Evolutionary conservation across 2,329 filamentous ascomycete species (phyloP), one percentile per base, ranked within the genome.

Genomic region (Cladophialophora carrionii): DNA sequence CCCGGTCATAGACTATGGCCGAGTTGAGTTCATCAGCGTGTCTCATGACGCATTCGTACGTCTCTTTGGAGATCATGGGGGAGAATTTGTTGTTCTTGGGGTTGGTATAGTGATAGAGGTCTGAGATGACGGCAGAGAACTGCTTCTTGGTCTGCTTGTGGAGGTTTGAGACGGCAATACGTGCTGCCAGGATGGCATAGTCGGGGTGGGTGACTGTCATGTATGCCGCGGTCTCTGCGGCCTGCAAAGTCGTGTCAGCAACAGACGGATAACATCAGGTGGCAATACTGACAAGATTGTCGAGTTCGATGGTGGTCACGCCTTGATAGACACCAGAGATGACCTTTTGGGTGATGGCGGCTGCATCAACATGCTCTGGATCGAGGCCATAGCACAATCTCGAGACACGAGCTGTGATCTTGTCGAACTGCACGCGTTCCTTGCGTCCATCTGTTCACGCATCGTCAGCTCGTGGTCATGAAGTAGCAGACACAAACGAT

Each of bases 81-180:
- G 93, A 94, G 7, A 84, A 77, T 72, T 84, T 89, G 69, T 83
- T 82, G 79, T 96, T 99, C 82, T 91, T 96, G 68, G 94, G 92
- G 83, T 99, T 99, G 79, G 96, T 83, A 79, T 97, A 99, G 83
- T 95, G 86, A 82, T 94, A 97, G 49, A 99, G 87, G 75, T 99
- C 95, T 73, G 87, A 89, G 73, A 99, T 86, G 66, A 99, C 95
- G 57, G 91, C 84, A n/a, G 95, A 98, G 84, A 96, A 99, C 78
- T 98, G 94, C 85, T 99, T 99, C 87, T 98, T 98, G 71, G 95
- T 99, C 85, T 99, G 95, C 83, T 99, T 99, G 88, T 99, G 95
- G 66, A 99, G 90, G 83, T 99, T 99, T 76, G 95, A 99, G 62
- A 99, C 95, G 73, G 95, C 95, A 76, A 99, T 98, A 81, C 95